These are phyloP conservation scores for Dentipellis fragilis DNA, from an alignment of 768 basidiomycete species.

Conservation along the genomic window DNA sequence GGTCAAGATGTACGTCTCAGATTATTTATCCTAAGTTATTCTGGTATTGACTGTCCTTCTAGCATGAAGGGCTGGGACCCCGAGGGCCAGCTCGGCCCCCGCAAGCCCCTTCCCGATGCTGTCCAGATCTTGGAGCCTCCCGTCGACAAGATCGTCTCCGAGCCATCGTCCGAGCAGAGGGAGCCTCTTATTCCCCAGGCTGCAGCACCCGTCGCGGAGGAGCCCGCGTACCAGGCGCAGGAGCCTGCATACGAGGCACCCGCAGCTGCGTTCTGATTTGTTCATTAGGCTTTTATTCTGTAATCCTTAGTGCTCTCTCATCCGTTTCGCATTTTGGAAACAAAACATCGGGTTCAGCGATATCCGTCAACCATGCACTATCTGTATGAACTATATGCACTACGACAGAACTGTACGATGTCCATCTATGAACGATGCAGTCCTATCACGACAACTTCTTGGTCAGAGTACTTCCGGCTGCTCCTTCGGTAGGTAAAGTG, in stretches of 20 bases:
- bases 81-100: conserved; percentile 80
- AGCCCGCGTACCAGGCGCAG: conserved; percentile 19
- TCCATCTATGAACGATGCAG: too few relatives aligned
- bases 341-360: too few relatives aligned
- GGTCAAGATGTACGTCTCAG: conserved; percentile 82
- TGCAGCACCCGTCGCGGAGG: conserved; percentile 39
- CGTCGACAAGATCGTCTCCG: conserved; percentile 80
- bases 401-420: not conserved
- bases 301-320: not conserved
- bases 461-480: conserved; percentile 40
- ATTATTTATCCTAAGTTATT: not conserved
- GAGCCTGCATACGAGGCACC: conserved; percentile 29
- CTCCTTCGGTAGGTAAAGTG: conserved; percentile 34
- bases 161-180: conserved; percentile 84
- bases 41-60: conserved; percentile 5
- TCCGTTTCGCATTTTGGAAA: too few relatives aligned
- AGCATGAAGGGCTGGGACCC: conserved; percentile 98
- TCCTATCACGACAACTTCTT: not conserved
- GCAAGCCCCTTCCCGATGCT: conserved; percentile 90
- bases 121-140: conserved; percentile 86
- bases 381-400: not conserved
- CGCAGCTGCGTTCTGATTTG: conserved; percentile 36
- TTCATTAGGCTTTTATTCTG: not conserved
- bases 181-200: conserved; percentile 49
- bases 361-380: not conserved